phyloP scores from a whole-genome alignment of 2,329 filamentous ascomycete species.

The Paecilomyces variotii region DNA sequence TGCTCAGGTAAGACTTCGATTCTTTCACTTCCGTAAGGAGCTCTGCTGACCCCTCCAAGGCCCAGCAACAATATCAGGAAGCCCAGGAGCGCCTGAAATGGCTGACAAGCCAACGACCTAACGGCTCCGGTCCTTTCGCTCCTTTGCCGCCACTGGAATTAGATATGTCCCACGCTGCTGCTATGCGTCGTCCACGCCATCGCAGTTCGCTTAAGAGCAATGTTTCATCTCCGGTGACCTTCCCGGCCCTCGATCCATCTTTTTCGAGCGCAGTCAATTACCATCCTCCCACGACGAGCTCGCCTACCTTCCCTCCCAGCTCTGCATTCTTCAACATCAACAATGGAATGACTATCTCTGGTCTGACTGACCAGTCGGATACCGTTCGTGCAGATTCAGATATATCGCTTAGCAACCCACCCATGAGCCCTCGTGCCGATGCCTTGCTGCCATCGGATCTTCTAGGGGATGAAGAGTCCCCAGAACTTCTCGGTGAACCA shows the following conservation, averaged over 20 bases:
- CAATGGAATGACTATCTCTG: slow-evolving; percentile 53
- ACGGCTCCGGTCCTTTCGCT: slow-evolving; percentile 30
- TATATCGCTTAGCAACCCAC: slow-evolving; percentile 47
- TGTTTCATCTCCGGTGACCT: slow-evolving; percentile 39
- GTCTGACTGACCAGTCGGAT: slow-evolving; percentile 32
- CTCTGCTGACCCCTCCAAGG: slow-evolving; percentile 8
- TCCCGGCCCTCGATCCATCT: slow-evolving; percentile 30
- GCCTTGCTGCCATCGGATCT: slow-evolving; percentile 54
- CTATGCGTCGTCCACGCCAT: slow-evolving; percentile 38
- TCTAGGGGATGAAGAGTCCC: slow-evolving; percentile 47
- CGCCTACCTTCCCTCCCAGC: slow-evolving; percentile 44
- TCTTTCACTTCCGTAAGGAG: background rate
- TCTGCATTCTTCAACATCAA: slow-evolving; percentile 54
- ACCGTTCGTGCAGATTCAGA: slow-evolving; percentile 45
- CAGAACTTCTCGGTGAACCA: slow-evolving; percentile 24
- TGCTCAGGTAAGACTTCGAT: slow-evolving; percentile 21
- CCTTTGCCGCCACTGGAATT: slow-evolving; percentile 34
- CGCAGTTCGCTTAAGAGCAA: slow-evolving; percentile 40
- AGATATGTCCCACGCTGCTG: slow-evolving; percentile 31
- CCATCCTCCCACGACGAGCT: slow-evolving; percentile 42
- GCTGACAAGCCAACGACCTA: slow-evolving; percentile 31
- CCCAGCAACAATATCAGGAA: slow-evolving; percentile 38
- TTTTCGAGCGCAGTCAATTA: slow-evolving; percentile 38
- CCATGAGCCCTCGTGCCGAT: slow-evolving; percentile 57
- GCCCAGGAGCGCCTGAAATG: slow-evolving; percentile 39